Base-by-base conservation (phyloP, 257 asterid genomes). In the Osmanthus fragrans region DNA sequence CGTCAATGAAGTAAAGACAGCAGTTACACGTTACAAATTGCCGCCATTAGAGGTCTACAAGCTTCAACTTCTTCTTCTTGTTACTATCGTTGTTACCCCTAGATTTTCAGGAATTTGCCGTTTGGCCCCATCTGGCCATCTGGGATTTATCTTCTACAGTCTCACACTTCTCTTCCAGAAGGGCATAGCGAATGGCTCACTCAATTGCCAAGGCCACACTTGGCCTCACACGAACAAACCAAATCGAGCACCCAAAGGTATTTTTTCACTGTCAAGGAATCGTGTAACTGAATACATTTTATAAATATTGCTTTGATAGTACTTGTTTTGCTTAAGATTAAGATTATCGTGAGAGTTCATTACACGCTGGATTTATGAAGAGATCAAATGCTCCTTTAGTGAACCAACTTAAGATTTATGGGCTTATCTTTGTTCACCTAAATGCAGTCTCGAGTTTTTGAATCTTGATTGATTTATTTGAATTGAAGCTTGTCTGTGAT, bases 151-250 rank as follows among this genome's bases (percentile, higher is more conserved):
- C 89, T 7, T 76, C 79, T 58, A 45, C 85, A 1, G 19, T 76
- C 58, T 45, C 80, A 34, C 77, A 79, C 73, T 27, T 66, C 0
- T 77, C 83, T 68, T 77, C 77, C 63, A 73, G 58, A 74, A 83
- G 82, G 84, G 68, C 86, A 16, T 82, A 49, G 81, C 89, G 89
- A 34, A 84, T 87, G 93, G 83, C 89, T 65, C 87, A 85, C 81
- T 80, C 90, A 54, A 78, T 83, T 77, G 87, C 90, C 67, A 86
- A 86, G 77, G 90, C 88, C 79, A 80, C 89, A 67, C 93, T 89
- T 7, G 93, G 93, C 78, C 89, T 89, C 74, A 87, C 93, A 73
- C 64, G 80, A 40, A 86, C 93, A 12, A 87, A 80, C 70, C 80
- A 70, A 27, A 70, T 80, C 60, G 90, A 89, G 71, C 70, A 86